Evolutionary conservation across 1,139 yeast genomes (phyloP).

Genomic region (Geotrichum restrictum): DNA sequence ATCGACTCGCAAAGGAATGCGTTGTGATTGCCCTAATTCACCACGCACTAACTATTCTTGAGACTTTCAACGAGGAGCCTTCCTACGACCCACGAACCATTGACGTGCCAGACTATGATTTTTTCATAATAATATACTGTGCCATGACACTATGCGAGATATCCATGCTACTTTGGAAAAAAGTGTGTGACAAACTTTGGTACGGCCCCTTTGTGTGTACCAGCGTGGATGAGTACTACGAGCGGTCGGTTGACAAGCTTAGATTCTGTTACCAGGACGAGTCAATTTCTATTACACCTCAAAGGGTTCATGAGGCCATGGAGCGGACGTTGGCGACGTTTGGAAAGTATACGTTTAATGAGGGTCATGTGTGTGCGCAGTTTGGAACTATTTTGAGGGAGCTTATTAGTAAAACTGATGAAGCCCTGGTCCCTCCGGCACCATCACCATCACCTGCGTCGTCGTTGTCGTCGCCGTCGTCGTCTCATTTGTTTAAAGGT

Average conservation of each 20-base stretch:
- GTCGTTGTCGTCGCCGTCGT: no score
- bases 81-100: conserved; percentile 14
- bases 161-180: conserved; percentile 15
- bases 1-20: conserved; percentile 16
- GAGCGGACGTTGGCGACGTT: conserved; percentile 4
- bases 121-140: conserved; percentile 18
- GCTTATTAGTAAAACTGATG: conserved; percentile 14
- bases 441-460: no score
- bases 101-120: conserved; percentile 17
- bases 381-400: conserved; percentile 14
- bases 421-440: neutral
- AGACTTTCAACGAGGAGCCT: conserved; percentile 13
- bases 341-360: conserved; percentile 11
- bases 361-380: conserved; percentile 18
- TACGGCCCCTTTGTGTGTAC: conserved; percentile 14
- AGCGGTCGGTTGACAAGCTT: conserved; percentile 15
- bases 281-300: conserved; percentile 14
- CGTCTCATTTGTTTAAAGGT: no score
- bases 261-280: conserved; percentile 14
- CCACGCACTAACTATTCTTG: conserved; percentile 14
- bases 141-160: conserved; percentile 19
- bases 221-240: conserved; percentile 19
- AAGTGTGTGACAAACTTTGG: conserved; percentile 17
- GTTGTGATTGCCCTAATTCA: conserved; percentile 18
- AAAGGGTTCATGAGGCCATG: conserved; percentile 7